Evolutionary conservation across 768 basidiomycete genomes (phyloP), one percentile per base, ranked within the genome.

Genomic region (Naganishia randhawae): DNA sequence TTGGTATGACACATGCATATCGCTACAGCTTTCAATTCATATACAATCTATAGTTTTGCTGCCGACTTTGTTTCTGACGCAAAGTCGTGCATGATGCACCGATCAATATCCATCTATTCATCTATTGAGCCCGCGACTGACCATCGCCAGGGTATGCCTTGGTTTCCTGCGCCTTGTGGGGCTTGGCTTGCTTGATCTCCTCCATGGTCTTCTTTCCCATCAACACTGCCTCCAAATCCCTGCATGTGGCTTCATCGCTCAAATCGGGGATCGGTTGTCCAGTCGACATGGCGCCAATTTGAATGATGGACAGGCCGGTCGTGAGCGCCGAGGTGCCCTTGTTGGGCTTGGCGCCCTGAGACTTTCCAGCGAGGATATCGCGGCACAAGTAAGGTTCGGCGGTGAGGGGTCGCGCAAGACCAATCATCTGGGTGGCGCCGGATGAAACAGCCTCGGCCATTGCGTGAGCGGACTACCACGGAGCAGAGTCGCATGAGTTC

Each of bases 391-490:
- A 71, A 1, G 77, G 78, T 65, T 78, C 79, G 52, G 73, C 70
- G 0, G 72, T 73, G 16, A 80, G 70, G 10, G 79, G 79, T 10
- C 77, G 70, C 5, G 67, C 79, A 57, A 80, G 72, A 16, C 79
- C 79, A 65, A 78, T 63, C 66, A 74, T 57, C n/a, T 72, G 61
- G 50, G 57, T 67, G 5, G 71, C 63, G 8, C 50, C 42, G 11
- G 52, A 57, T 25, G 57, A 19, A 27, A 76, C 57, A 3, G 77
- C 79, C 27, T 74, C 61, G 31, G 74, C 72, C 78, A 80, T 80
- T 7, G 53, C 63, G 33, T 61, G 29, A 13, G 66, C 66, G n/a
- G 50, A 53, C 51, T 66, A 66, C n/a, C n/a, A n/a, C n/a, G 6
- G n/a, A 25, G 3, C 9, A 7, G 8, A 9, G 0, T 3, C 14